A percentile compares a stretch with the other conserved stretches of the same genome.
These are phyloP conservation scores for Suhomyces vadensis DNA, from an alignment of 805 yeast species.

Conservation along the genomic window DNA sequence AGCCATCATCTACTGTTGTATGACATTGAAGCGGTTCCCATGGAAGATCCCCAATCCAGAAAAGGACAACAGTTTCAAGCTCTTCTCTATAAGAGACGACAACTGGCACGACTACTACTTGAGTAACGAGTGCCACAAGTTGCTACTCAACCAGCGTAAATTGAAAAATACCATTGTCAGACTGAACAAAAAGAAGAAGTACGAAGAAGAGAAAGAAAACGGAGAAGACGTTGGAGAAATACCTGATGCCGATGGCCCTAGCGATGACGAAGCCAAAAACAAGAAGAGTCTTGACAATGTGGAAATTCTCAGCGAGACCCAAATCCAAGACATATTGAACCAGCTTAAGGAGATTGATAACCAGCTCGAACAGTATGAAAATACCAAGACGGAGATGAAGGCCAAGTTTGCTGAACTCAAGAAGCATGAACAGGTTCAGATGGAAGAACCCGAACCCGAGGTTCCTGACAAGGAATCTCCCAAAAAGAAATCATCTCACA, in stretches of 20 bases:
- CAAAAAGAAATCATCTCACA: slow-evolving; percentile 40
- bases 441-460: not conserved
- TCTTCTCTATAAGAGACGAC: slow-evolving; percentile 69
- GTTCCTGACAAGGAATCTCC: slow-evolving; percentile 15
- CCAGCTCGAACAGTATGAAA: slow-evolving; percentile 39
- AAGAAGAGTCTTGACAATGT: slow-evolving; percentile 20
- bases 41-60: slow-evolving; percentile 75
- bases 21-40: slow-evolving; percentile 82
- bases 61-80: slow-evolving; percentile 65
- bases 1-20: slow-evolving; percentile 83
- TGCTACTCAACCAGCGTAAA: slow-evolving; percentile 58
- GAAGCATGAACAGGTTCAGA: slow-evolving; percentile 7
- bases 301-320: slow-evolving; percentile 35
- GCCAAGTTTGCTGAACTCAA: slow-evolving; percentile 26
- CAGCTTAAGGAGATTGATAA: slow-evolving; percentile 40
- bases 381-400: slow-evolving; percentile 36
- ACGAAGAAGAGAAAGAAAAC: slow-evolving; percentile 11
- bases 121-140: slow-evolving; percentile 71
- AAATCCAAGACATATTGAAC: slow-evolving; percentile 30
- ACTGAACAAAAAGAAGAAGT: slow-evolving; percentile 44
- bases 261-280: slow-evolving; percentile 13
- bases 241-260: slow-evolving; percentile 4
- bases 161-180: slow-evolving; percentile 47
- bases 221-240: slow-evolving; percentile 10
- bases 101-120: slow-evolving; percentile 72